Conservation (phyloP, 2,329 filamentous ascomycete species). For the Trematosphaeria pertusa region DNA sequence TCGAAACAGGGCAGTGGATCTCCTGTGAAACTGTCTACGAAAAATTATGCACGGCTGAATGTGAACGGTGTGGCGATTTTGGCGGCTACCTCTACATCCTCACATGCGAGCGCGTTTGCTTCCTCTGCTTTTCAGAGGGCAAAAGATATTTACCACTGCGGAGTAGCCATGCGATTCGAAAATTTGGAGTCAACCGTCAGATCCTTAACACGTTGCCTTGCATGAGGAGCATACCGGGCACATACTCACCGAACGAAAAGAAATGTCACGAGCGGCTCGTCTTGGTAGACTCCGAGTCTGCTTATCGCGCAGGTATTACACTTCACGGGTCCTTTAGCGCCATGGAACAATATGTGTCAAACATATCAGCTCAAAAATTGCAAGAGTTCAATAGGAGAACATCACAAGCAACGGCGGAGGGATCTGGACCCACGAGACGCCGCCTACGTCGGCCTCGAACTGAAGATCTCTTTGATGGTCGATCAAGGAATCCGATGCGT, state of each 20-base stretch:
- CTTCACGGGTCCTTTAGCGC: slow-evolving; percentile 17
- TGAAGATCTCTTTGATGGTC: slow-evolving; percentile 9
- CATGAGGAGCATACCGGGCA: slow-evolving; percentile 21
- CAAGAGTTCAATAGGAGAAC: slow-evolving; percentile 6
- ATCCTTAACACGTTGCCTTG: slow-evolving; percentile 8
- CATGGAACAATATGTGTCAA: slow-evolving; percentile 13
- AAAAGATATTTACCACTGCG: slow-evolving; percentile 38
- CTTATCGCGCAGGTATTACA: slow-evolving; percentile 13
- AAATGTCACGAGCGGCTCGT: slow-evolving; percentile 2
- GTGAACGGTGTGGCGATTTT: slow-evolving; percentile 47
- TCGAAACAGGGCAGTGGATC: slow-evolving; percentile 36
- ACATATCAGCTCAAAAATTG: slow-evolving; percentile 5
- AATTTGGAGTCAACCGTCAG: slow-evolving; percentile 14
- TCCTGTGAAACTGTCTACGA: slow-evolving; percentile 41
- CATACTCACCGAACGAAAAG: slow-evolving; percentile 19
- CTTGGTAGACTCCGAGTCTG: slow-evolving; percentile 17
- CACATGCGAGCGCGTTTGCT: slow-evolving; percentile 50
- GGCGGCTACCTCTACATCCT: slow-evolving; percentile 51
- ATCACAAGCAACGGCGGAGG: slow-evolving; percentile 2
- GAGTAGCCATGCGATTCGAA: neutral
- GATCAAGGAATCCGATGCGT: slow-evolving; percentile 12
- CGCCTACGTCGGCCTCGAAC: slow-evolving; percentile 9
- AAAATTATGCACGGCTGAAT: slow-evolving; percentile 40
- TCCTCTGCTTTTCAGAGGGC: slow-evolving; percentile 19
- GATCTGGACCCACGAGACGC: slow-evolving; percentile 2